A percentile compares a stretch with the other conserved stretches of the same genome.
Evolutionary conservation across 306 rosid species (phyloP).

Genomic region (Alnus rubra): DNA sequence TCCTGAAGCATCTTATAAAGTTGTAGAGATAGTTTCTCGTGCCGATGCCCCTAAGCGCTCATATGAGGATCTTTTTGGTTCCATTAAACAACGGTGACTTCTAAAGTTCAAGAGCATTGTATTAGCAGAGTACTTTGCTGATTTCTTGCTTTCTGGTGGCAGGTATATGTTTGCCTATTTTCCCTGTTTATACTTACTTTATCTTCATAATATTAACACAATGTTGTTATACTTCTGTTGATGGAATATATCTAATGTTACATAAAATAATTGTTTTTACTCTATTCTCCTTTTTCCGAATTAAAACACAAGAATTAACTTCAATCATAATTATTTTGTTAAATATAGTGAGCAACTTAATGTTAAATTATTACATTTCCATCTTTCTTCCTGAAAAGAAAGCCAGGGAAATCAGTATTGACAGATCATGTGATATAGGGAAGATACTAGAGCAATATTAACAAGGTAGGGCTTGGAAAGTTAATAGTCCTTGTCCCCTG

Average conservation of each 20-base stretch:
- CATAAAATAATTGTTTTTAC: not conserved
- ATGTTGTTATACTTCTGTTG: not conserved
- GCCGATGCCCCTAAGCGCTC: conserved; percentile 73
- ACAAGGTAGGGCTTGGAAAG: too few relatives aligned
- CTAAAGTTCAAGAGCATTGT: conserved; percentile 9
- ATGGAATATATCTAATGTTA: not conserved
- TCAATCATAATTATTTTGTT: not conserved
- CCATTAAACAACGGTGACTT: conserved; percentile 59
- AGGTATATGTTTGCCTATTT: conserved; percentile 10
- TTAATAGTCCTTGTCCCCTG: too few relatives aligned
- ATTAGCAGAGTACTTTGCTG: conserved; percentile 25
- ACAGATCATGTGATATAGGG: too few relatives aligned
- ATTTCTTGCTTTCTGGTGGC: conserved; percentile 25
- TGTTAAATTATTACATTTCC: not conserved
- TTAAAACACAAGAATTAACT: not conserved
- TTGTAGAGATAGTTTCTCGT: conserved; percentile 81
- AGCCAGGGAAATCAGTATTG: too few relatives aligned
- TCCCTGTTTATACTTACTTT: not conserved
- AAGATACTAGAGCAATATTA: too few relatives aligned
- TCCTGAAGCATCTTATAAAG: conserved; percentile 87
- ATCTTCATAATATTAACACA: conserved; percentile 4
- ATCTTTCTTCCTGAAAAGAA: not conserved
- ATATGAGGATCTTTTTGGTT: conserved; percentile 79
- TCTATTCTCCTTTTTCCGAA: not conserved
- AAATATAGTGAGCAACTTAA: not conserved